Evolutionary conservation across 108 stramenopile genomes (phyloP).

Genomic region (Stephanodiscus triporus): DNA sequence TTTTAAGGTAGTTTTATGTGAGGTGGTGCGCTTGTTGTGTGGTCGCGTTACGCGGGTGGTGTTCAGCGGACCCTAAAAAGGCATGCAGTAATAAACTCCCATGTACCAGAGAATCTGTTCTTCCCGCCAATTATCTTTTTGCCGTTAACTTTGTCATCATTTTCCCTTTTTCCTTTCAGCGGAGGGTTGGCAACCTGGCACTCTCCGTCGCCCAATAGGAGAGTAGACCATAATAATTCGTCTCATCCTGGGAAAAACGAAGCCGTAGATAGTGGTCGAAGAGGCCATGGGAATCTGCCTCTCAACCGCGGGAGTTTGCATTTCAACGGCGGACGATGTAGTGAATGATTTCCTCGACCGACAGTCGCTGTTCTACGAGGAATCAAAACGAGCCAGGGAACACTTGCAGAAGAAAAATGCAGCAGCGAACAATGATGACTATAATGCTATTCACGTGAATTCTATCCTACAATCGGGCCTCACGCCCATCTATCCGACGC

Average conservation of each 20-base stretch:
- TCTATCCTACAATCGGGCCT: slow-evolving; percentile 34
- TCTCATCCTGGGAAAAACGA: background rate
- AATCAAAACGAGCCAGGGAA: slow-evolving; percentile 33
- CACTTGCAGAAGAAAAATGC: slow-evolving; percentile 20
- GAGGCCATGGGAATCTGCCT: slow-evolving; percentile 37
- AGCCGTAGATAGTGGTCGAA: background rate
- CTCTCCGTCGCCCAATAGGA: background rate
- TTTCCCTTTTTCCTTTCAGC: background rate
- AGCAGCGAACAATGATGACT: background rate
- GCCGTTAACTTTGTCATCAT: background rate
- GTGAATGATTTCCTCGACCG: slow-evolving; percentile 36
- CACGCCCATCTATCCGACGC: slow-evolving; percentile 52
- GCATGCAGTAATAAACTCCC: too few species aligned
- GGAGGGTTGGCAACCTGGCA: background rate
- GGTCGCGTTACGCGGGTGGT: too few species aligned
- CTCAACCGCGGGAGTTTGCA: slow-evolving; percentile 31
- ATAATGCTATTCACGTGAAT: slow-evolving; percentile 2
- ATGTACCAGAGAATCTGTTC: too few species aligned
- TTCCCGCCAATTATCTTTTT: background rate
- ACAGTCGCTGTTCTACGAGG: slow-evolving; percentile 40
- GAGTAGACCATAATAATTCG: background rate
- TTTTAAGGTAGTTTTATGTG: too few species aligned
- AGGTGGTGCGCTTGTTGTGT: too few species aligned
- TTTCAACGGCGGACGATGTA: slow-evolving; percentile 27
- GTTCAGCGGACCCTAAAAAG: too few species aligned